Evolutionary conservation across 2,329 filamentous ascomycete genomes (phyloP), one percentile per base, ranked within the genome.

Genomic region (Plectosphaerella plurivora): DNA sequence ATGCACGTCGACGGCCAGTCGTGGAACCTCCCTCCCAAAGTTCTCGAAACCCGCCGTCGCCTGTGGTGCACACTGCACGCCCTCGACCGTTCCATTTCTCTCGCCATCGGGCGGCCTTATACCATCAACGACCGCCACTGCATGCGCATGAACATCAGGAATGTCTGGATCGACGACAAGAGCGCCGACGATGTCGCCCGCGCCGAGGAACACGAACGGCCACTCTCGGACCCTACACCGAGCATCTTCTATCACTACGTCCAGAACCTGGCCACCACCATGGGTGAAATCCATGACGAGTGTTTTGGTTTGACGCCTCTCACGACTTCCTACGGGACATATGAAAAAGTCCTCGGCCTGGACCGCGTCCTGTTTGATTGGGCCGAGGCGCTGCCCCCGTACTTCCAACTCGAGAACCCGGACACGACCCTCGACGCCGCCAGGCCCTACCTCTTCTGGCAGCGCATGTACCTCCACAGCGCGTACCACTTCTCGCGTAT

Each of bases 1-100:
- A 72, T 73, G 61, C 71, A 73, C 50, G 68, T 73, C 20, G 71
- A 73, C 53, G 71, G 71, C 8, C 67, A 69, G 52, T 60, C 66
- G 15, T 72, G 68, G 68, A 58, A 66, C 9, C 55, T 73, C 10
- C 62, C 69, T 0, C 61, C 62, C 5, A 68, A 68, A 45, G 66
- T 66, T 39, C 65, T 66, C 1, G 70, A 72, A 53, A 70, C 66
- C 1, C 59, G 71, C 24, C 59, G 71, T 7, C 58, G 71, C 7
- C 56, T 73, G 1, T 73, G 71, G 71, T 66, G 68, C 46, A 66
- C 67, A 25, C 60, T 73, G 1, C 73, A 72, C 53, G 58, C 65
- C 35, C 61, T 73, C 3, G 71, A 73, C 55, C 65, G 67, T 28
- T 67, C 65, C n/a, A 69, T 72, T 39, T 65, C 71, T 1, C 60